Percentiles rank a stretch among this genome's conserved stretches.
Conservation (phyloP, 1,284 basidiomycete genomes). For the Papiliotrema terrestris region DNA sequence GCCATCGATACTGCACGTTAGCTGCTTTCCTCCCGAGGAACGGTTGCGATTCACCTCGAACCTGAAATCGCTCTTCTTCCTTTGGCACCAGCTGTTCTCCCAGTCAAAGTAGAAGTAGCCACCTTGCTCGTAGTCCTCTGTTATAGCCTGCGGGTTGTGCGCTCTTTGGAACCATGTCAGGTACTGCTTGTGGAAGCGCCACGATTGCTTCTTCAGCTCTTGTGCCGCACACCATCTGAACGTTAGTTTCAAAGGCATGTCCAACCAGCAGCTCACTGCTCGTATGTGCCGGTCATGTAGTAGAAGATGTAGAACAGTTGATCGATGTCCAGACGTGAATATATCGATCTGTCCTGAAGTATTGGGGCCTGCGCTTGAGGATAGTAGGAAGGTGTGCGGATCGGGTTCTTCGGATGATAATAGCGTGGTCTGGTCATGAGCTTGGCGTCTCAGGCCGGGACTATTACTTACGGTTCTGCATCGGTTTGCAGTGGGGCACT, state of each 20-base stretch:
- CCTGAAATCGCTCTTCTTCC: conserved; percentile 96
- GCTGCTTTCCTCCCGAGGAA: background rate
- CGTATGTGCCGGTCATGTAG: conserved; percentile 93
- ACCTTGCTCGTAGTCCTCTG: conserved; percentile 98
- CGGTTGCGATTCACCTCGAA: conserved; percentile 56
- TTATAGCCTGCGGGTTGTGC: conserved; percentile 98
- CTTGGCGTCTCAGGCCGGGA: background rate
- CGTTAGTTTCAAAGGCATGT: background rate
- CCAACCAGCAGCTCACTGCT: conserved; percentile 64
- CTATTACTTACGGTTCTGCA: conserved; percentile 74
- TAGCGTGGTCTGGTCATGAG: conserved; percentile 72
- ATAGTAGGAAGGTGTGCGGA: conserved; percentile 89
- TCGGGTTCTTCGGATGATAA: conserved; percentile 91
- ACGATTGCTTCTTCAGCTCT: conserved; percentile 95
- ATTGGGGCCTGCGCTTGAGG: conserved; percentile 81
- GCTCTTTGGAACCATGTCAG: conserved; percentile 99
- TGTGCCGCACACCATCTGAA: conserved; percentile 88
- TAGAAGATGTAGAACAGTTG: conserved; percentile 99
- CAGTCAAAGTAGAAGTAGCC: conserved; percentile 97
- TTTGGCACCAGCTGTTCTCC: conserved; percentile 96
- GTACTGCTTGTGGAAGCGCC: conserved; percentile 99
- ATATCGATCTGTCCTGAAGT: conserved; percentile 80
- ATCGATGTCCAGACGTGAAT: conserved; percentile 91
- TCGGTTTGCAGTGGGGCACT: conserved; percentile 89
- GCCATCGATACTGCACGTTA: conserved; percentile 67